Base-by-base conservation (phyloP, 169 alveolate species). In the Plasmodium ovale region DNA sequence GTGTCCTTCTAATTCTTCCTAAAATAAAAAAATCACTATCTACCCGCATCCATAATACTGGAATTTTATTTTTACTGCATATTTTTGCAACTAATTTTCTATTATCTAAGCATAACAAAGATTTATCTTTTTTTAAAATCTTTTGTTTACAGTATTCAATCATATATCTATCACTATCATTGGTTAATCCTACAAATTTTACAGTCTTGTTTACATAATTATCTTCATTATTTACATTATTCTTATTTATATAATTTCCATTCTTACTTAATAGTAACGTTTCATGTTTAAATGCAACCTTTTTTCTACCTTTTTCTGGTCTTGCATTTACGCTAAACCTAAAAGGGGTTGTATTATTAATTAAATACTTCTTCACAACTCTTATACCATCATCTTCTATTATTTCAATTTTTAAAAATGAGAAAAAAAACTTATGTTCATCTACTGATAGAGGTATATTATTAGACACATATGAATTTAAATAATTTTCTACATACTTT, bases 51-150 rank as follows among this genome's bases (percentile, higher is more conserved):
- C 97, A 95, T 70, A 95, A 93, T 21, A 95, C 51, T 0, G 97
- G 97, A 29, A 95, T 87, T 47, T 95, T 93, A 16, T 72, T 72
- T 70, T 95, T 95, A 56, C 97, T 94, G 91, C 97, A 94, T 2
- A 95, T 92, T 60, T 94, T 94, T 4, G 97, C 97, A 16, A 95
- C 97, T 27, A 95, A 82, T 12, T 95, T 93, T 12, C 97, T 79
- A 87, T 95, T 95, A 60, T 95, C 97, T 44, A 92, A 74, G 10
- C 92, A 88, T 65, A 89, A 87, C 44, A 88, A 69, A 1, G 92
- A 84, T 23, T 91, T 90, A 56, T 92, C 91, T 60, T 58, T 65
- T 65, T 71, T 88, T 16, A 92, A 58, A 12, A 92, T 91, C 56
- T 79, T 67, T 23, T 84, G 92, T 69, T 92, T 92, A 58, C 92